Evolutionary conservation across 768 basidiomycete genomes (phyloP), one percentile per base, ranked within the genome.

Genomic region (Collybiopsis confluens): DNA sequence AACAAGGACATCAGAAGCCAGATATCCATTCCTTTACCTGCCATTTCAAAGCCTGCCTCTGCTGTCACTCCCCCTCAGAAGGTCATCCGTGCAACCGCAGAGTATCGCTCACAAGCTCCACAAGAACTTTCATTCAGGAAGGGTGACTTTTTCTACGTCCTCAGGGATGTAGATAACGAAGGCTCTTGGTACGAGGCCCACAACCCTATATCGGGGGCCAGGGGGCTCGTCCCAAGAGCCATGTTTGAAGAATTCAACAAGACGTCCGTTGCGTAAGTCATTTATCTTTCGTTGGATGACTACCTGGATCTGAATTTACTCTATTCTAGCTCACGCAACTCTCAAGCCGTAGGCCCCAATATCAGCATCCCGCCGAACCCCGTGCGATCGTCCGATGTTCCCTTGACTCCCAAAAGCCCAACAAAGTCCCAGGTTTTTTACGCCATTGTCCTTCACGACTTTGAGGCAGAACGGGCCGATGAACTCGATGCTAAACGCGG

Each of bases 141-240:
- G 71, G 97, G 97, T 58, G 97, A 99, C 73, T 97, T 98, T 73
- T 98, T 98, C 77, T 90, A 98, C 70, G 96, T 98, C 46, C 77
- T 92, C 33, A 82, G 81, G 54, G 93, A 97, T 62, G 71, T 80
- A 16, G 78, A 82, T 45, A 62, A 71, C 38, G 64, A 74, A 18
- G 77, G 74, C 2, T 70, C 73, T 43, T 98, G 88, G 86, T 99
- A 92, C 64, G 91, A 98, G 66, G 97, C 93, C 3, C 85, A 95
- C 66, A 98, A 99, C 65, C 97, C 96, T 11, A 78, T 93, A 58
- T 85, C 88, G 15, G 91, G 92, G 24, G 86, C 94, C 9, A 81
- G 96, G 56, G 97, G 97, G 8, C 79, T 95, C 40, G 97, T 98
- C 1, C 92, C 94, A 28, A 84, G 85, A 59, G 65, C 76, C 52